Percentiles rank a stretch among this genome's conserved stretches.
Evolutionary conservation across 768 basidiomycete species (phyloP).

Genomic region (Boletus vinaceobasis): DNA sequence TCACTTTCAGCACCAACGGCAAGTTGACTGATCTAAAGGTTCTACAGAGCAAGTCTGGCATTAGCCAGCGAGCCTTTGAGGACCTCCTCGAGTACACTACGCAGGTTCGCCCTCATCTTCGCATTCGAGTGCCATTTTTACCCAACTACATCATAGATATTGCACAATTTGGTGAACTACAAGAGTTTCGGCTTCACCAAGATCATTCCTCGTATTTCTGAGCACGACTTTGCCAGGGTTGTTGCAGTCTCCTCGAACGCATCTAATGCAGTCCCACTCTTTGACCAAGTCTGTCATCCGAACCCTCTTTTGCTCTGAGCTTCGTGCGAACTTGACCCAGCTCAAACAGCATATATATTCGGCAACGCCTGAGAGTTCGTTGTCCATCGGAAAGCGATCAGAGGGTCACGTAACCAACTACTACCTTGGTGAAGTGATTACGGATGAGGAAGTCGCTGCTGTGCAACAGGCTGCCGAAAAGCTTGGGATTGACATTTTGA

Average conservation of each 20-base stretch:
- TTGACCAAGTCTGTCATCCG: conserved; percentile 49
- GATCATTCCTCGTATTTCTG: conserved; percentile 68
- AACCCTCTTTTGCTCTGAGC: not conserved
- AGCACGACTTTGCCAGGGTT: conserved; percentile 60
- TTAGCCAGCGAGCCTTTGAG: conserved; percentile 62
- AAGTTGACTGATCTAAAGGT: conserved; percentile 53
- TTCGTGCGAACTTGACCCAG: conserved; percentile 33
- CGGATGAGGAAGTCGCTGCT: conserved; percentile 74
- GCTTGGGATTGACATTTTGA: conserved; percentile 70
- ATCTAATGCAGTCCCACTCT: conserved; percentile 52
- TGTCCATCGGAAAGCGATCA: conserved; percentile 77
- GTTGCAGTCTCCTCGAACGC: conserved; percentile 60
- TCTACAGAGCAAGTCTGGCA: conserved; percentile 51
- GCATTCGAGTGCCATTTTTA: not conserved
- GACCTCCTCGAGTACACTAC: conserved; percentile 67
- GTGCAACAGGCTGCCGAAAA: conserved; percentile 76
- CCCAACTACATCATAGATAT: conserved; percentile 22
- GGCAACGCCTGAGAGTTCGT: conserved; percentile 54
- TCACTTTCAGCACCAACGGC: conserved; percentile 61
- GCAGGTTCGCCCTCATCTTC: conserved; percentile 46
- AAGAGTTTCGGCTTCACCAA: conserved; percentile 84
- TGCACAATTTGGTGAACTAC: conserved; percentile 59
- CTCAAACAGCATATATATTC: conserved; percentile 75
- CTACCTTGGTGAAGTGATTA: conserved; percentile 70
- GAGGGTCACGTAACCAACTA: conserved; percentile 82